Percentiles rank a stretch among this genome's conserved stretches.
Evolutionary conservation across 2,329 filamentous ascomycete species (phyloP).

Genomic region (Ambrosiella beaveri): DNA sequence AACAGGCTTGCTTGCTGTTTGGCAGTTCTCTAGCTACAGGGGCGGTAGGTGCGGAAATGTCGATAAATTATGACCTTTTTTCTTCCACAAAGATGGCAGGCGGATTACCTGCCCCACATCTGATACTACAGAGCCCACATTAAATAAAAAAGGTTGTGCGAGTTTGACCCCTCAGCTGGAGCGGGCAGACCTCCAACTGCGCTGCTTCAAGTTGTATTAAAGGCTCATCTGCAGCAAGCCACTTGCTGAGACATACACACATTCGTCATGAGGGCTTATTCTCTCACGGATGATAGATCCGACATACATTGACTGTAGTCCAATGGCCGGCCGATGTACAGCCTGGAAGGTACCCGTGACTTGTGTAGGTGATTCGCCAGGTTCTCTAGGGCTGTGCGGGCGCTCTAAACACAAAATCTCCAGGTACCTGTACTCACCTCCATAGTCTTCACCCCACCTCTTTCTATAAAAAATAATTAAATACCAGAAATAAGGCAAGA

Average conservation of each 20-base stretch:
- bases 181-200: no score
- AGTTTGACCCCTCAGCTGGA: no score
- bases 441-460: no score
- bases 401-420: neutral
- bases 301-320: neutral
- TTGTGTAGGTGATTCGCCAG: neutral
- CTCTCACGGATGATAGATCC: neutral
- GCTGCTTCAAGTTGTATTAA: no score
- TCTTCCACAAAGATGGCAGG: neutral
- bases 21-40: neutral
- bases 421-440: neutral
- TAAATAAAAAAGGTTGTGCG: no score
- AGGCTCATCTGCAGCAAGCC: no score
- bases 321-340: neutral
- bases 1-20: neutral
- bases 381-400: slow-evolving; percentile 2
- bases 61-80: neutral
- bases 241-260: no score
- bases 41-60: neutral
- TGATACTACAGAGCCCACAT: neutral
- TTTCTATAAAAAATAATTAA: no score
- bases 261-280: no score
- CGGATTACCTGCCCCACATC: neutral
- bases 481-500: neutral
- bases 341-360: neutral